Conservation (phyloP, 805 yeast species). For the Saturnispora kantuleensis region DNA sequence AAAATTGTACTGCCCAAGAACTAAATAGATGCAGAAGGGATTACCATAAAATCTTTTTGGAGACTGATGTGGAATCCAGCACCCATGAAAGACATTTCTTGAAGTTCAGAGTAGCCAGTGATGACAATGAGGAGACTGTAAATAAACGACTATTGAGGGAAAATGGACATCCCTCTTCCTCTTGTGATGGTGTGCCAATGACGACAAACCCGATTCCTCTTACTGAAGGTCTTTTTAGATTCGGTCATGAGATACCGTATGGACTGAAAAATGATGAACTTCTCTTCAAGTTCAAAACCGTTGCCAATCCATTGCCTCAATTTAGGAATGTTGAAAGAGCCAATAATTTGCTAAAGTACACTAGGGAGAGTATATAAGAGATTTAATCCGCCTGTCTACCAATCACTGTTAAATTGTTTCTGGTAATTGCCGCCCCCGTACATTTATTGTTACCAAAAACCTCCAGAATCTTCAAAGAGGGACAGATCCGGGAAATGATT, state of each 20-base stretch:
- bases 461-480: conserved; percentile 55
- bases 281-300: not conserved
- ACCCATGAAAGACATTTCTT: conserved; percentile 24
- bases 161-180: conserved; percentile 30
- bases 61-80: conserved; percentile 26
- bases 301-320: conserved; percentile 36
- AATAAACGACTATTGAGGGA: conserved; percentile 23
- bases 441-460: conserved; percentile 74
- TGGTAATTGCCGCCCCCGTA: conserved; percentile 41
- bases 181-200: conserved; percentile 32
- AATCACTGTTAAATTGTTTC: conserved; percentile 50
- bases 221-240: not conserved
- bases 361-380: conserved; percentile 17
- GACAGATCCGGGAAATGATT: conserved; percentile 47
- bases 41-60: conserved; percentile 19
- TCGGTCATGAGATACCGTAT: conserved; percentile 3
- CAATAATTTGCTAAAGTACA: conserved; percentile 34
- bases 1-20: conserved; percentile 19
- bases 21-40: conserved; percentile 17
- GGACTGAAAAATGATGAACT: conserved; percentile 10
- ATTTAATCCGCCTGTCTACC: conserved; percentile 51
- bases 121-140: conserved; percentile 21
- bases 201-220: conserved; percentile 28
- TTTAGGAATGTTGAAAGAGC: conserved; percentile 62
- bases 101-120: conserved; percentile 23